These are phyloP conservation scores for Dispira simplex DNA, from an alignment of 192 early-diverging fungal species.

Conservation along the genomic window DNA sequence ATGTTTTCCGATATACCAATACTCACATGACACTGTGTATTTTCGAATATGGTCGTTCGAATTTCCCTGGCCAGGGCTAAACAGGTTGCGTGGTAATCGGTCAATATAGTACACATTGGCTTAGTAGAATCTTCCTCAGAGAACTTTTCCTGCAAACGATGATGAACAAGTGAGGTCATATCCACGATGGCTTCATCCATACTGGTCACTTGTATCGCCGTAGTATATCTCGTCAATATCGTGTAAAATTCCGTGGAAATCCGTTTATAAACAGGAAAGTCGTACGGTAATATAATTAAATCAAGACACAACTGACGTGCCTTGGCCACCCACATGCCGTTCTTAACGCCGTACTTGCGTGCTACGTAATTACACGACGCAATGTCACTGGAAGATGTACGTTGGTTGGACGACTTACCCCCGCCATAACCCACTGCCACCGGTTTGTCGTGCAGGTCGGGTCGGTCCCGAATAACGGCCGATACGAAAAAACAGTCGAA, in stretches of 20 bases:
- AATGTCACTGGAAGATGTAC: slow-evolving; percentile 27
- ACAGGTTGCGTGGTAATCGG: neutral
- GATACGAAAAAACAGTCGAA: slow-evolving; percentile 95
- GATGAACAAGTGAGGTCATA: slow-evolving; percentile 25
- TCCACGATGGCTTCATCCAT: slow-evolving; percentile 79
- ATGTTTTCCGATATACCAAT: slow-evolving; percentile 63
- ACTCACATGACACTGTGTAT: slow-evolving; percentile 48
- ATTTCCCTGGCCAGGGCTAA: slow-evolving; percentile 18
- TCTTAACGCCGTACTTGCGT: slow-evolving; percentile 52
- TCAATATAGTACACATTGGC: neutral
- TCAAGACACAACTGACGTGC: slow-evolving; percentile 53
- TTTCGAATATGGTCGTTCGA: slow-evolving; percentile 25
- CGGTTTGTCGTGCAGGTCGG: slow-evolving; percentile 43
- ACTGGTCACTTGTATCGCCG: slow-evolving; percentile 63
- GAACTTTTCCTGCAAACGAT: slow-evolving; percentile 8
- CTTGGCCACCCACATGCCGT: slow-evolving; percentile 61
- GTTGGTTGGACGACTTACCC: slow-evolving; percentile 16
- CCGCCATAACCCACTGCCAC: slow-evolving; percentile 53
- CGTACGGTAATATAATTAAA: slow-evolving; percentile 48
- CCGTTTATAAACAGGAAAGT: slow-evolving; percentile 54
- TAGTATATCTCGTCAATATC: slow-evolving; percentile 43
- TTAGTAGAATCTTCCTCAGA: neutral
- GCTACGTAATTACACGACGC: slow-evolving; percentile 85
- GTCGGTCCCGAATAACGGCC: slow-evolving; percentile 51
- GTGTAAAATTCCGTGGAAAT: slow-evolving; percentile 47